These are phyloP conservation scores for Metschnikowia lachancei DNA, from an alignment of 805 yeast species.

Conservation along the genomic window DNA sequence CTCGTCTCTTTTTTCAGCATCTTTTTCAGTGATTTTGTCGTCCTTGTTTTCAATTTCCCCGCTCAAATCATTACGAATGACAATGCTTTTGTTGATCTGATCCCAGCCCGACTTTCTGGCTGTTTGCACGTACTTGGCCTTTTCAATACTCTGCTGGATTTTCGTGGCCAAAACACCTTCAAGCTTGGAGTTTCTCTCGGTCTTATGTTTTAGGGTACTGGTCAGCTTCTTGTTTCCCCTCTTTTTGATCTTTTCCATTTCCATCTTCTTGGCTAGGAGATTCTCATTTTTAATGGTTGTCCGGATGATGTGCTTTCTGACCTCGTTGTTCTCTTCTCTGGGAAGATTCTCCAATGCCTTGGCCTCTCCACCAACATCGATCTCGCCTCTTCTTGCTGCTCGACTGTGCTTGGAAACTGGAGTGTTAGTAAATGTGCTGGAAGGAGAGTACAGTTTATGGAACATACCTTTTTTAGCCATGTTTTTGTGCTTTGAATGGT, in stretches of 20 bases:
- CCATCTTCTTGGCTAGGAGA: conserved; percentile 55
- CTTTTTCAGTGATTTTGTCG: conserved; percentile 19
- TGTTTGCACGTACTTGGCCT: conserved; percentile 59
- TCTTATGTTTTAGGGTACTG: conserved; percentile 31
- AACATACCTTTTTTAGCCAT: conserved; percentile 44
- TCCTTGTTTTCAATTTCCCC: conserved; percentile 7
- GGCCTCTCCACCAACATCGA: conserved; percentile 43
- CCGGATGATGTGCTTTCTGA: conserved; percentile 63
- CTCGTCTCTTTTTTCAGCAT: conserved; percentile 34
- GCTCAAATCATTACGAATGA: conserved; percentile 19
- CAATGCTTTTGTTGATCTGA: conserved; percentile 52
- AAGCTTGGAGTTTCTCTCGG: conserved; percentile 50
- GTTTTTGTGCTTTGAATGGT: background rate
- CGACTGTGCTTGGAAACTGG: conserved; percentile 66
- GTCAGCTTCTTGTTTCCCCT: conserved; percentile 32
- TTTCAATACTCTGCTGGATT: conserved; percentile 59
- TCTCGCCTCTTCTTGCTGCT: conserved; percentile 71
- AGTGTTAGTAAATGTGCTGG: conserved; percentile 18
- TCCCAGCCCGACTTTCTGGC: conserved; percentile 76
- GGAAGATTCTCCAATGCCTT: conserved; percentile 52
- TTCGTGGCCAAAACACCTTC: conserved; percentile 58
- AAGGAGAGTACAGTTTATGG: background rate
- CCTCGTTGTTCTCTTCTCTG: conserved; percentile 57
- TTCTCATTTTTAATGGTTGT: conserved; percentile 65
- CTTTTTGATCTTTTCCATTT: conserved; percentile 35